Evolutionary conservation across 805 yeast species (phyloP), one percentile per base, ranked within the genome.

Genomic region (Yamadazyma sp.): DNA sequence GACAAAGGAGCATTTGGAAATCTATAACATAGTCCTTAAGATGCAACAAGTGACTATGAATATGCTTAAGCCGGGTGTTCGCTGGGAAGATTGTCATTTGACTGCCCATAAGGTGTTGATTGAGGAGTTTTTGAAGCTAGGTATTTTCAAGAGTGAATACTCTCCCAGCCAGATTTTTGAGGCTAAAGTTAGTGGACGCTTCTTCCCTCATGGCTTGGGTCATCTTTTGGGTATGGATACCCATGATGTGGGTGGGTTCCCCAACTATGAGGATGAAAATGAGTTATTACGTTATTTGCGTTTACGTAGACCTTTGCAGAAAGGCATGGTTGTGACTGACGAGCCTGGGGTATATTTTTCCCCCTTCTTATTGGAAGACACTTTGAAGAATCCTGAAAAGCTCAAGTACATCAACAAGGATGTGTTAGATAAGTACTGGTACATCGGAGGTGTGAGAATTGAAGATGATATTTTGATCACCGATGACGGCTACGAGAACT

Each of bases 261-360:
- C 98, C 11, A 80, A 91, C 59, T 90, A 90, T 57, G 77, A 80
- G 3, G 99, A 91, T 57, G 75, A 84, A 6, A 81, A 93, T 57
- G 84, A 85, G 18, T 71, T 83, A 62, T 73, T 88, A 51, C 67
- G 75, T 41, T 88, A 85, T 56, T 73, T 91, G 54, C 80, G 99
- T 57, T 63, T 93, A 38, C 77, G 98, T 51, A 78, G 98, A 52
- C 58, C 64, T 1, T 71, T 91, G 38, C 64, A 78, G 57, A 67
- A 70, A 27, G 84, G 86, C 11, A 89, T 91, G 95, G 89, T 84
- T 15, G 74, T 93, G 1, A 91, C 98, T 0, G 87, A 90, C 48
- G 99, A 91, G 60, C 99, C 99, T 2, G 99, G 99, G 24, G 72
- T 83, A 47, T 91, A 91, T 59, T 93, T 91, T 64, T 84, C 90